Evolutionary conservation across 2,329 filamentous ascomycete species (phyloP), one percentile per base, ranked within the genome.

Genomic region (Apiospora malaysiana): DNA sequence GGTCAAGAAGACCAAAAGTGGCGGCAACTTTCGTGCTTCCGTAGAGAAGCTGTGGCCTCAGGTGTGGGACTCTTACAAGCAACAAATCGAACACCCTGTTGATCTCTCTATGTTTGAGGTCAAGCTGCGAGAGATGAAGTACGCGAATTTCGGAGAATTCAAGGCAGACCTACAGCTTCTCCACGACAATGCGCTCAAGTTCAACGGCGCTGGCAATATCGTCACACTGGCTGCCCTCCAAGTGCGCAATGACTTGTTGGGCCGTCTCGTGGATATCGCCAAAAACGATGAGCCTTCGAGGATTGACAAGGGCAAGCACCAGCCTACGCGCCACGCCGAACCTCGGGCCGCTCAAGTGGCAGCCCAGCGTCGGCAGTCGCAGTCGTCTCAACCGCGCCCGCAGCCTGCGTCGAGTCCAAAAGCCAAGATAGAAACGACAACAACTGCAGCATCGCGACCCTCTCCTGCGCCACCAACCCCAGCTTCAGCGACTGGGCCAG

Each of bases 1-100:
- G 69, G 86, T 95, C 70, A 97, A 97, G 84, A 96, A 97, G 82
- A 95, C 94, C 66, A 94, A 95, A 79, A 90, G 91, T 72, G 93
- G 95, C 1, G 83, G 83, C 8, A 88, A 92, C 70, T 98, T 97
- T 83, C 87, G 90, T 73, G 87, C 91, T 56, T 92, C 96, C 0
- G 96, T 98, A 9, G 88, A 93, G 79, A 89, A 87, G 49, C 84
- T 95, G 32, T 93, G 92, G 81, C 88, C 97, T 51, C 86, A 84
- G 40, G 90, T 98, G 51, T 94, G 93, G 70, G 90, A 90, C 1
- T 93, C 94, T 73, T 93, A 92, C 73, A 84, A 88, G 1, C 85
- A 92, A 46, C 90, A 84, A 73, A 83, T 98, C 75, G 88, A 90
- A 47, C 87, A 91, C 42, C 95, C 95, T 0, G 95, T 97, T 86